Evolutionary conservation across 257 asterid genomes (phyloP).

Genomic region (Datura wrightii): DNA sequence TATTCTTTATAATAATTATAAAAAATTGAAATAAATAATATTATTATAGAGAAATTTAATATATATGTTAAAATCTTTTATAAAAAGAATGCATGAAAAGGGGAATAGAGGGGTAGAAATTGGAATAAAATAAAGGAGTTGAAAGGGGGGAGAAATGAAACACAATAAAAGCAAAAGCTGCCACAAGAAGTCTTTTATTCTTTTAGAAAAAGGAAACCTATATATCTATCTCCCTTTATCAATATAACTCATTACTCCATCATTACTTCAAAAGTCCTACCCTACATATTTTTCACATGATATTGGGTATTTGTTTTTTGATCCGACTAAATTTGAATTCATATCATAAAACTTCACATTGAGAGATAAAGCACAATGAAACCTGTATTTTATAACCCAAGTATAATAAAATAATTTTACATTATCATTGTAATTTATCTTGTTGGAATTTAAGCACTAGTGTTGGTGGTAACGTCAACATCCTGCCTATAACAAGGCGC

Average conservation of each 20-base stretch:
- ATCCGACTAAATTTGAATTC: neutral
- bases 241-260: slow-evolving; percentile 34
- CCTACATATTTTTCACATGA: neutral
- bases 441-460: too few species aligned
- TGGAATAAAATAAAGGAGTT: slow-evolving; percentile 18
- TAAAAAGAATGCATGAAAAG: too few species aligned
- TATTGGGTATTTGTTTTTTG: fast-evolving
- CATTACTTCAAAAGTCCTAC: slow-evolving; percentile 25
- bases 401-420: neutral
- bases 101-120: neutral
- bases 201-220: slow-evolving; percentile 43
- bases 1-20: too few species aligned
- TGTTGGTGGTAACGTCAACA: too few species aligned
- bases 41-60: too few species aligned
- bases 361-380: neutral
- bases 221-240: neutral
- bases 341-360: fast-evolving
- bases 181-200: slow-evolving; percentile 59
- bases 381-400: neutral
- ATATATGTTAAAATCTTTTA: too few species aligned
- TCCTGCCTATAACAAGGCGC: too few species aligned
- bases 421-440: too few species aligned
- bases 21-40: too few species aligned
- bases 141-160: slow-evolving; percentile 32
- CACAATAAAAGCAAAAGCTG: slow-evolving; percentile 77